Base-by-base conservation (phyloP, 495 filamentous ascomycete genomes). In the Lasiosphaeria ovina region DNA sequence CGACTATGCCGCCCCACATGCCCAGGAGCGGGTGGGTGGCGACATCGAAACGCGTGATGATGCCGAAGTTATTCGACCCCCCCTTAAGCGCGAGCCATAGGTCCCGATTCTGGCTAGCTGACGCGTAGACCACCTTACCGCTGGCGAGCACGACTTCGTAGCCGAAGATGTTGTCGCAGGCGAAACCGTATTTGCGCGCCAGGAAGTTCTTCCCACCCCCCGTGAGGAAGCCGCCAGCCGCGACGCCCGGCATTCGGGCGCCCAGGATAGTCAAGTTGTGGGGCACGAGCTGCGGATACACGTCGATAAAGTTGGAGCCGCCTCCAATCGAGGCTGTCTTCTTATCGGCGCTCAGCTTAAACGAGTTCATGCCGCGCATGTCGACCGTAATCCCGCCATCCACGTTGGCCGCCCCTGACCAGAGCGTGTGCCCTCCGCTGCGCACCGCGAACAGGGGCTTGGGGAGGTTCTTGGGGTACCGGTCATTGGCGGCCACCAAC, bases 91-190 rank as follows among this genome's bases (percentile, higher is more conserved):
- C 76, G 55, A 66, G 63, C 61, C 67, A 80, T 8, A 80, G 69
- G 44, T 77, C 74, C 0, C 72, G 67, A 48, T 80, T 65, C 42
- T 58, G 59, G 31, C 72, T 68, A n/a, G 67, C 65, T 48, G 72
- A 79, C 7, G 79, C 81, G 53, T 77, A 76, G 34, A 82, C 74
- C 62, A 85, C 74, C 24, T 73, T 78, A 16, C 79, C 76, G 63
- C 81, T 81, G 51, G 82, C 79, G 8, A 85, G 71, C 31, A 85
- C 82, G 14, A 86, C 74, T 50, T 85, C 81, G 60, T 70, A 84
- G 53, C 73, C 76, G 12, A 69, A 62, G 38, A 83, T 70, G 34
- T 74, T 73, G 55, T 79, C 77, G 49, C 71, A 79, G 4, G 69
- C 74, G 55, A 76, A 76, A 2, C 78, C 78, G 31, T 78, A 65